phyloP scores from a whole-genome alignment of 1,139 yeast genomes.

The Barnettozyma hawaiiensis region DNA sequence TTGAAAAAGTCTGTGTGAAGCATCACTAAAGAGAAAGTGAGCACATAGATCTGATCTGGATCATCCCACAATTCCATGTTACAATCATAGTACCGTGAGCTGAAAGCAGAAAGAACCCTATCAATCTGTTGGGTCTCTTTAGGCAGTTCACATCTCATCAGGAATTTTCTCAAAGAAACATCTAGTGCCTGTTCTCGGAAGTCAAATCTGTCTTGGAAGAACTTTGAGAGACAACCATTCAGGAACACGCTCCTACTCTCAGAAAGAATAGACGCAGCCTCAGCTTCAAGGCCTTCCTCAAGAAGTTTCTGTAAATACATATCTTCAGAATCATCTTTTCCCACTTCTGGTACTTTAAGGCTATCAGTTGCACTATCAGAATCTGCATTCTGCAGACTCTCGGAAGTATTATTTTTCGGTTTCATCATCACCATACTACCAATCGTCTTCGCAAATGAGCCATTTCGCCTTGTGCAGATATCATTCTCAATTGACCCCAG shows the following conservation, averaged over 20 bases:
- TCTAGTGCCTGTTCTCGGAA: conserved; percentile 53
- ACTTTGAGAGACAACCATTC: conserved; percentile 34
- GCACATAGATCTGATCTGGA: conserved; percentile 48
- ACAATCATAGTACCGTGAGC: conserved; percentile 37
- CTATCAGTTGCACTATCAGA: conserved; percentile 6
- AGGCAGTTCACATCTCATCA: conserved; percentile 53
- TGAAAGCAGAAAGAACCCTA: conserved; percentile 51
- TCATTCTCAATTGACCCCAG: conserved; percentile 24
- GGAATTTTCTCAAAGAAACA: conserved; percentile 51
- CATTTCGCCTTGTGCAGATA: conserved; percentile 27
- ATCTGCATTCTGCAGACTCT: conserved; percentile 12
- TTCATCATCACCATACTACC: conserved; percentile 32
- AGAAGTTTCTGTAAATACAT: conserved; percentile 32
- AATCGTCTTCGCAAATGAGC: conserved; percentile 32
- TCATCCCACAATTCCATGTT: conserved; percentile 28
- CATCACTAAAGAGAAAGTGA: conserved; percentile 57
- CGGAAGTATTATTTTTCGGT: conserved; percentile 17
- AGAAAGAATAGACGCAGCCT: conserved; percentile 36
- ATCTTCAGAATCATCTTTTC: conserved; percentile 31
- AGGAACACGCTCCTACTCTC: conserved; percentile 33
- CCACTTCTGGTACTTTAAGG: conserved; percentile 28
- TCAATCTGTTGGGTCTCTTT: conserved; percentile 70
- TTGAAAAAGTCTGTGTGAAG: conserved; percentile 68
- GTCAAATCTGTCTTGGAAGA: conserved; percentile 37
- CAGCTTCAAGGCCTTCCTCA: conserved; percentile 31